phyloP scores from a whole-genome alignment of 176 grass and related monocot species.

The Panicum miliaceum region DNA sequence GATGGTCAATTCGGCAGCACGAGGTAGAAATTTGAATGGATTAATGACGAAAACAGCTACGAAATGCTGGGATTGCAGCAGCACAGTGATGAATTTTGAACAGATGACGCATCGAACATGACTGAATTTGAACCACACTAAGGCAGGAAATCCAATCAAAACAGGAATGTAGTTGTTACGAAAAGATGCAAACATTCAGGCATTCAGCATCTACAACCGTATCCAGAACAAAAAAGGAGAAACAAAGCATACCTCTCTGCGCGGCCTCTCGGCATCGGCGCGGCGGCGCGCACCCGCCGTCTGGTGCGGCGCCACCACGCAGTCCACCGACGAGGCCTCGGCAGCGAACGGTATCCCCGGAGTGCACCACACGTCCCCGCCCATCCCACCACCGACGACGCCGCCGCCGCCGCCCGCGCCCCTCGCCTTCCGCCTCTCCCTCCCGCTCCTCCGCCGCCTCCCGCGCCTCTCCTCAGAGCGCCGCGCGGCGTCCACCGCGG shows the following conservation, averaged over 20 bases:
- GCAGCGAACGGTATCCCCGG: slow-evolving; percentile 76
- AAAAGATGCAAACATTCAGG: background rate
- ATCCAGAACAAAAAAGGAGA: background rate
- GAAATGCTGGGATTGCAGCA: background rate
- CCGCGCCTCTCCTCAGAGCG: slow-evolving; percentile 53
- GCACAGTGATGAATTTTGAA: background rate
- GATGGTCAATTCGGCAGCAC: slow-evolving; percentile 27
- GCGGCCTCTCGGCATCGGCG: slow-evolving; percentile 53
- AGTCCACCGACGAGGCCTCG: slow-evolving; percentile 83
- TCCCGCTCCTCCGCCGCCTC: slow-evolving; percentile 46
- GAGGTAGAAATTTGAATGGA: slow-evolving; percentile 27
- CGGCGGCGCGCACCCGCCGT: slow-evolving; percentile 32
- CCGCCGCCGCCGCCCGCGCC: slow-evolving; percentile 3
- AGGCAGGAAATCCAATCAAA: background rate
- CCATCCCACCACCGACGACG: background rate
- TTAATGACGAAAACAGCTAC: slow-evolving; percentile 20
- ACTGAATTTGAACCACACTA: background rate
- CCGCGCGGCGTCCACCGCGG: slow-evolving; percentile 1
- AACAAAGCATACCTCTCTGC: slow-evolving; percentile 59
- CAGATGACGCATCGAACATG: background rate
- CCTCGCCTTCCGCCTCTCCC: slow-evolving; percentile 59
- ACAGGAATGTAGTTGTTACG: background rate
- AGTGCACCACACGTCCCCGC: slow-evolving; percentile 84
- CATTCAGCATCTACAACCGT: background rate
- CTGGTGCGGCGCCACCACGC: slow-evolving; percentile 71